Percentiles rank a stretch among this genome's conserved stretches.
phyloP scores from a whole-genome alignment of 2,329 filamentous ascomycete species.

The Meredithiella fracta region DNA sequence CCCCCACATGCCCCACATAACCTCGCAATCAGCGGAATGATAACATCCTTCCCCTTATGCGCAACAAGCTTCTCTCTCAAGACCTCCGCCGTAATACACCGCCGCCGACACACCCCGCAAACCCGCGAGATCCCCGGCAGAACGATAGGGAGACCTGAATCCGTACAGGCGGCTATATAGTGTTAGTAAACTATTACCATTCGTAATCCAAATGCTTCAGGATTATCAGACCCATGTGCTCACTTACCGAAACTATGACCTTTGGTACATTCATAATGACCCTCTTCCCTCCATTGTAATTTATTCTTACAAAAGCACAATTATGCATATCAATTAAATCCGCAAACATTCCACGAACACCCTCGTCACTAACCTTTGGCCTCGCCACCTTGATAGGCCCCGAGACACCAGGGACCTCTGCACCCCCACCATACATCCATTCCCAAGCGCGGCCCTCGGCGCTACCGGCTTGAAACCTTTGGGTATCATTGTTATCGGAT shows the following conservation, averaged over 20 bases:
- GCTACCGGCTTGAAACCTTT: not conserved
- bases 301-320: constrained; percentile 32
- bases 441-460: constrained; percentile 39
- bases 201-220: not conserved
- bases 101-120: constrained; percentile 35
- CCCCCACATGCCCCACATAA: constrained; percentile 8
- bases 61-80: constrained; percentile 2
- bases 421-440: constrained; percentile 40
- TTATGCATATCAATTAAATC: constrained; percentile 19
- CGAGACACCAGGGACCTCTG: constrained; percentile 28
- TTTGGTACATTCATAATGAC: constrained; percentile 25
- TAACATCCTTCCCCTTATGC: not conserved
- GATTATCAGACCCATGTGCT: no score
- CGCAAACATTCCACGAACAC: constrained; percentile 3
- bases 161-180: constrained; percentile 32
- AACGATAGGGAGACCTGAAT: constrained; percentile 37
- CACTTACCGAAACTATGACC: constrained; percentile 27
- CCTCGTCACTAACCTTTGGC: constrained; percentile 2
- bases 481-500: no score
- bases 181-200: constrained; percentile 7
- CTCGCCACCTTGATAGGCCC: constrained; percentile 15
- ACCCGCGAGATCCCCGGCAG: constrained; percentile 35
- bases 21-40: constrained; percentile 1
- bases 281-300: constrained; percentile 20
- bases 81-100: constrained; percentile 6